Evolutionary conservation across 2,329 filamentous ascomycete genomes (phyloP), one percentile per base, ranked within the genome.

Genomic region (Huntiella bhutanensis): DNA sequence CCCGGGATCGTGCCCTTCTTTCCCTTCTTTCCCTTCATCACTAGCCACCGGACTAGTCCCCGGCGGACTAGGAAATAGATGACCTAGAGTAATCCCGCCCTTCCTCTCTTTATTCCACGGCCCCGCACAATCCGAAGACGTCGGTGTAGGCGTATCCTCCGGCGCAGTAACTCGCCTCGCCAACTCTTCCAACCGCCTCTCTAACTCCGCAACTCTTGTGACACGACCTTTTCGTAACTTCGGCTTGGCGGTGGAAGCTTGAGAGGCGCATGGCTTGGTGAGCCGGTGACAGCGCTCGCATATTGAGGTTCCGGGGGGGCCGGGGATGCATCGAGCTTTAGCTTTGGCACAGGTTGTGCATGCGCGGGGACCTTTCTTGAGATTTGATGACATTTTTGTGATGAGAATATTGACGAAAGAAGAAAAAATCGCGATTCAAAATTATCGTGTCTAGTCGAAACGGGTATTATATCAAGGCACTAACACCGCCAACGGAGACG

Each of bases 271-370:
- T 44, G 62, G 54, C 52, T 70, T 71, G 46, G 59, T 56, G 4
- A 71, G 60, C 10, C 68, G 64, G 49, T 68, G 58, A 48, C 68
- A 71, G 55, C 68, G 63, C 51, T 71, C 67, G 52, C 68, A 71
- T 46, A 66, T 65, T 46, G 59, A 57, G 33, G 54, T 57, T 4
- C 56, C 59, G 11, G 56, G 55, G 7, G 63, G 61, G 2, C 67
- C 63, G 0, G 64, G 59, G 19, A 68, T 63, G 39, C 68, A 71
- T 53, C 67, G 60, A 28, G 66, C 63, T 54, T 71, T 71, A n/a
- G 68, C 68, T 52, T 64, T 68, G 49, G 68, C 68, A 53, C 68
- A 71, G 1, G 66, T 69, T 1, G 59, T 60, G 53, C 68, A 71
- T 38, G 68, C 68, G 52, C 65, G 64, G 3, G 68, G 67, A 10